Conservation (phyloP, 2,329 filamentous ascomycete species). For the Drechslera avenae region DNA sequence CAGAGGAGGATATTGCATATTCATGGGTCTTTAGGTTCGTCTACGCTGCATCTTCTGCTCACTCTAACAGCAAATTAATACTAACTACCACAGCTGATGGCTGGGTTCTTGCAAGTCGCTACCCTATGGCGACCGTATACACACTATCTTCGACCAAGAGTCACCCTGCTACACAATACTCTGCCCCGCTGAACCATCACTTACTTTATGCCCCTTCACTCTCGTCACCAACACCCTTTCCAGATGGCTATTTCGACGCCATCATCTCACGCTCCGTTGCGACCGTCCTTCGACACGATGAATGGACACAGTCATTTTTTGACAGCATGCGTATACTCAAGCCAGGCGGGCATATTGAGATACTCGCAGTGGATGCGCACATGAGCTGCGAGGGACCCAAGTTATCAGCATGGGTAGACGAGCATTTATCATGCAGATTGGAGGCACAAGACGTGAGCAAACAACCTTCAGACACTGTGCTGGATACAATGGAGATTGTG, state of each 20-base stretch:
- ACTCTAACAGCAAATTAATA: background rate
- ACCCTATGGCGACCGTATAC: conserved; percentile 31
- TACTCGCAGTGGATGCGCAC: conserved; percentile 33
- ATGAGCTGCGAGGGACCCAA: conserved; percentile 31
- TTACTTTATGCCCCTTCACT: conserved; percentile 32
- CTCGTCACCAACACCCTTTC: conserved; percentile 29
- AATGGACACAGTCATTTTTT: conserved; percentile 36
- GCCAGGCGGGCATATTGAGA: conserved; percentile 34
- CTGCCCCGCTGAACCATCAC: conserved; percentile 36
- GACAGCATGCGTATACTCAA: conserved; percentile 38
- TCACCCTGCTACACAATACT: conserved; percentile 26
- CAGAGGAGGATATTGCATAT: conserved; percentile 33
- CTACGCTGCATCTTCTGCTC: background rate
- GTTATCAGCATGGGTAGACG: conserved; percentile 31
- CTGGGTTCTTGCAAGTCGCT: conserved; percentile 35
- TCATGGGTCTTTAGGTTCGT: conserved; percentile 32
- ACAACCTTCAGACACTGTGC: conserved; percentile 32
- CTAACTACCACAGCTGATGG: conserved; percentile 27
- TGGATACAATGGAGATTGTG: conserved; percentile 38
- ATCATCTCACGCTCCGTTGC: conserved; percentile 33
- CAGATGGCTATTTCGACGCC: conserved; percentile 33
- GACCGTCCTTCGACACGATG: conserved; percentile 31
- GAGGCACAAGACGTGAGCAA: conserved; percentile 31
- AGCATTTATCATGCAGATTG: conserved; percentile 26
- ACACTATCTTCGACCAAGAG: conserved; percentile 31